Conservation (phyloP, 2,329 filamentous ascomycete genomes). For the Penicillium italicum region DNA sequence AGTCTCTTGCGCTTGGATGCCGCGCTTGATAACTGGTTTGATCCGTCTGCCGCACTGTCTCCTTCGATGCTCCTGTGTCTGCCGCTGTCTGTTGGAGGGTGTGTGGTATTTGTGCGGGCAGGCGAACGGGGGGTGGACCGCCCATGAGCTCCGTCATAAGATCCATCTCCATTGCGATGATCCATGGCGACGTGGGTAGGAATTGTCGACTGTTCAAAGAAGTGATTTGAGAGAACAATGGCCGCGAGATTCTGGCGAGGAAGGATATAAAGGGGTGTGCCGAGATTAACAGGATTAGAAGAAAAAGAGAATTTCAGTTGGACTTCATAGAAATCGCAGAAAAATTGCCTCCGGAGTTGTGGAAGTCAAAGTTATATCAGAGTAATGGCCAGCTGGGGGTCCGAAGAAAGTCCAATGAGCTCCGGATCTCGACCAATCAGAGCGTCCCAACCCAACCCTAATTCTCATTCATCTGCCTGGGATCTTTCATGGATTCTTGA, state of each 20-base stretch:
- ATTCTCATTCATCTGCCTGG: background rate
- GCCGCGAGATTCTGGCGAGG: background rate
- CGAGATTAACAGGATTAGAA: background rate
- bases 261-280: background rate
- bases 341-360: background rate
- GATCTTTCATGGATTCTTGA: background rate
- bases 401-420: conserved; percentile 1
- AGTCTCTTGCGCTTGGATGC: conserved; percentile 38
- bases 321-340: background rate
- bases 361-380: conserved; percentile 2
- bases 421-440: conserved; percentile 9
- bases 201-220: background rate
- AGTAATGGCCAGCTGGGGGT: background rate
- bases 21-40: conserved; percentile 26
- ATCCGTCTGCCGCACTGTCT: conserved; percentile 18
- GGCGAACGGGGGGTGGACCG: background rate
- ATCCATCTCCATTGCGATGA: background rate
- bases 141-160: background rate
- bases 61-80: conserved; percentile 24
- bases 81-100: background rate
- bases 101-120: background rate
- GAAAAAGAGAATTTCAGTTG: background rate
- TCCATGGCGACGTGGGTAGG: conserved; percentile 1
- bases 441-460: background rate
- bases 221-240: background rate